phyloP scores from a whole-genome alignment of 192 early-diverging fungal genomes.

The Coemansia sp. region DNA sequence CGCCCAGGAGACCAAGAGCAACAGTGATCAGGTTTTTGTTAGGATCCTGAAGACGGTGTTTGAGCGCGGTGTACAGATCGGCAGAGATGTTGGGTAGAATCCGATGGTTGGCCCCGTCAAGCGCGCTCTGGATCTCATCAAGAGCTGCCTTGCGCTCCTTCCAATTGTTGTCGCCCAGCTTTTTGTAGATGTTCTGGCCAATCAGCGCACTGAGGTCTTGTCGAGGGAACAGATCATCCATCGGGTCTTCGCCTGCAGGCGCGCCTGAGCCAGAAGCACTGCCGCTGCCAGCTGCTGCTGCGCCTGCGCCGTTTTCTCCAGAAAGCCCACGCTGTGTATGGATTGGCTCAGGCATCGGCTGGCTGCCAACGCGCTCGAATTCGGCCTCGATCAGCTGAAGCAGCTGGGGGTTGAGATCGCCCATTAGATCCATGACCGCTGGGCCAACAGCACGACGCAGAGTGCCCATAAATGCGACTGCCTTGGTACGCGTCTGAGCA shows the following conservation, averaged over 20 bases:
- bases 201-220: slow-evolving; percentile 76
- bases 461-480: slow-evolving; percentile 79
- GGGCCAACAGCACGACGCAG: slow-evolving; percentile 83
- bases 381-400: slow-evolving; percentile 88
- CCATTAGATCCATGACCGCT: slow-evolving; percentile 77
- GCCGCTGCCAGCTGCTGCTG: slow-evolving; percentile 5
- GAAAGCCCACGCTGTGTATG: slow-evolving; percentile 34
- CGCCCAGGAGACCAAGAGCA: slow-evolving; percentile 79
- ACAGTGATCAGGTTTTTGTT: slow-evolving; percentile 88
- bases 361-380: slow-evolving; percentile 82
- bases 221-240: slow-evolving; percentile 86
- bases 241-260: slow-evolving; percentile 55
- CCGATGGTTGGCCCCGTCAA: slow-evolving; percentile 78
- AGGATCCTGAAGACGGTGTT: slow-evolving; percentile 80
- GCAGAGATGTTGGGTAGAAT: slow-evolving; percentile 75
- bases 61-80: slow-evolving; percentile 80
- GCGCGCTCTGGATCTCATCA: slow-evolving; percentile 75
- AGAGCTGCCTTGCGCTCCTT: slow-evolving; percentile 90
- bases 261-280: background rate
- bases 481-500: slow-evolving; percentile 76
- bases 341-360: slow-evolving; percentile 51
- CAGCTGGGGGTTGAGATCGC: slow-evolving; percentile 83
- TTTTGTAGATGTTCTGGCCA: slow-evolving; percentile 60
- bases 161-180: slow-evolving; percentile 79
- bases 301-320: slow-evolving; percentile 4